Conservation (phyloP, 2,329 filamentous ascomycete genomes). For the Cryphonectria parasitica region DNA sequence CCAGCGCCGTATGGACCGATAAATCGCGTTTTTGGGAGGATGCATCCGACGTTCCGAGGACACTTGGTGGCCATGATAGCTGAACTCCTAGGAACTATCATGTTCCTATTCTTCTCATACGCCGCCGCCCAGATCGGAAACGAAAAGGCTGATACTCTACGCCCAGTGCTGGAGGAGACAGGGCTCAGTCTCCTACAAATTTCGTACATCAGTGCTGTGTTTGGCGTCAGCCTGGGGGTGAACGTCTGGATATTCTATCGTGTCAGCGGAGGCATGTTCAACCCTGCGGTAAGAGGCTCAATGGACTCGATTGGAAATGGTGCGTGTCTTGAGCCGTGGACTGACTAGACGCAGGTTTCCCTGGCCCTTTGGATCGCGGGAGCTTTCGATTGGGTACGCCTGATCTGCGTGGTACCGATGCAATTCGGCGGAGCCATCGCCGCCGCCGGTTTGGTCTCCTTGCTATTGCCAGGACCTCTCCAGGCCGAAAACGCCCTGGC, state of each 20-base stretch:
- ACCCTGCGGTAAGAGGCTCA: slow-evolving; percentile 43
- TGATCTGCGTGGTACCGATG: slow-evolving; percentile 54
- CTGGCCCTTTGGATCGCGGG: slow-evolving; percentile 62
- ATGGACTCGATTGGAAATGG: background rate
- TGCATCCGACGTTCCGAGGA: slow-evolving; percentile 22
- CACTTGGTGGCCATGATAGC: slow-evolving; percentile 47
- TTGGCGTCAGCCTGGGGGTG: slow-evolving; percentile 55
- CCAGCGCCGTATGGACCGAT: slow-evolving; percentile 16
- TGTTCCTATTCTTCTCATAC: slow-evolving; percentile 51
- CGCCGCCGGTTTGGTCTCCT: slow-evolving; percentile 60
- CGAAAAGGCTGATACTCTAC: slow-evolving; percentile 26
- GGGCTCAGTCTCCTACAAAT: slow-evolving; percentile 31
- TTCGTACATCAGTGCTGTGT: slow-evolving; percentile 52
- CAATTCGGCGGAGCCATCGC: slow-evolving; percentile 64
- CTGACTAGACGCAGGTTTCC: slow-evolving; percentile 43
- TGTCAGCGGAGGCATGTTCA: slow-evolving; percentile 56
- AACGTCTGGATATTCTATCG: slow-evolving; percentile 63
- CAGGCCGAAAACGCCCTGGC: slow-evolving; percentile 52
- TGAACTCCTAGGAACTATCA: slow-evolving; percentile 57
- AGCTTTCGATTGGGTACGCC: slow-evolving; percentile 56
- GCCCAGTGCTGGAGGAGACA: slow-evolving; percentile 8
- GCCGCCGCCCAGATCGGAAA: slow-evolving; percentile 37
- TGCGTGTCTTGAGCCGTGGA: background rate
- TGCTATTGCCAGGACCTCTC: slow-evolving; percentile 58
- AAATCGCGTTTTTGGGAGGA: slow-evolving; percentile 11